Base-by-base conservation (phyloP, 768 basidiomycete genomes). In the Lactarius pseudohatsudake region DNA sequence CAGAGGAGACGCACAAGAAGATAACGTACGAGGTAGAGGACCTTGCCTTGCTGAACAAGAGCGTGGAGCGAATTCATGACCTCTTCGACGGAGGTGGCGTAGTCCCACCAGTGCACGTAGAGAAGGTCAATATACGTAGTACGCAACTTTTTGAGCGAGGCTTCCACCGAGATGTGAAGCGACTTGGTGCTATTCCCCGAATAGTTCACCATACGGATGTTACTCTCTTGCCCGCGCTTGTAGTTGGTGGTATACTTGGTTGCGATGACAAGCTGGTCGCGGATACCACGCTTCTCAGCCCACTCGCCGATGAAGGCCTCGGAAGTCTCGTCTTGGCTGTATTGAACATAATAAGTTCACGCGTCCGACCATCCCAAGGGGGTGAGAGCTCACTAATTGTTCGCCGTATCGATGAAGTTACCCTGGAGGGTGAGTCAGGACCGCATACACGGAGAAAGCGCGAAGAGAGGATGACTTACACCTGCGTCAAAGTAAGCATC, bases 251-350 rank as follows among this genome's bases (percentile, higher is more conserved):
- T 55, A 30, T 57, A 58, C 65, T 79, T 83, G 38, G 82, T 81
- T 1, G 81, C 81, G 40, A 83, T 73, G 69, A 83, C 75, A n/a
- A 84, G 77, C 57, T 82, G 81, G 65, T 84, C 80, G 47, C 83
- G 75, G 62, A 79, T 77, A 0, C 75, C 76, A n/a, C 81, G 75
- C 34, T 68, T 58, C 66, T 80, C 77, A 72, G 80, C 80, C 82
- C 83, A 84, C 69, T 83, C 83, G n/a, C 82, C 82, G 26, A 84
- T 76, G 72, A 81, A 80, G 59, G 69, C 67, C 72, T 90, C 86
- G 4, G 84, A 85, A n/a, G 79, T 72, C 66, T 82, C 85, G 64
- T 85, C 80, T 68, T 87, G 84, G 62, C 81, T 83, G 10, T 20
- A 41, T 26, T 50, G n/a, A 20, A 22, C 59, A 3, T 18, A 6